These are phyloP conservation scores for Pseudogymnoascus sp. DNA, from an alignment of 2,329 filamentous ascomycete species.

Conservation along the genomic window DNA sequence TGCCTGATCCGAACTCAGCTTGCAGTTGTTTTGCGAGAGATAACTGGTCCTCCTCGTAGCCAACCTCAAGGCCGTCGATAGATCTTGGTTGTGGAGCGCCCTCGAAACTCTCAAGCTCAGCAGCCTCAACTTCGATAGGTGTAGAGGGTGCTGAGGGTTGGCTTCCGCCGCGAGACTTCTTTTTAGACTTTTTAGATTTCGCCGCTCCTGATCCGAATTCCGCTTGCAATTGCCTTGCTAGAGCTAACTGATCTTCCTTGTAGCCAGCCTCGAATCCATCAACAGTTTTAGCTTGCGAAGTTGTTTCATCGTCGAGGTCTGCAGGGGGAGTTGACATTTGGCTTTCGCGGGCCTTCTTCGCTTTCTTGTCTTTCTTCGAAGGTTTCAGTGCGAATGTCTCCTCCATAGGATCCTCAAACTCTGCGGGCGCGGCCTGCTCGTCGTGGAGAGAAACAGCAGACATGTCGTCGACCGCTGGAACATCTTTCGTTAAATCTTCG, in stretches of 20 bases:
- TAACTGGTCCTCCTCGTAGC: not conserved
- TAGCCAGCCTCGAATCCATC: not conserved
- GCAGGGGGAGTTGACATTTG: not conserved
- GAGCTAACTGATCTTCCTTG: not conserved
- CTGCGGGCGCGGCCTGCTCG: not conserved
- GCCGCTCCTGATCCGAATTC: constrained; percentile 8
- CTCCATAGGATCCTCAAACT: not conserved
- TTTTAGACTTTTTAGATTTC: constrained; percentile 31
- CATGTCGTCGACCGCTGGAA: not conserved
- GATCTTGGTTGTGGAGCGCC: not conserved
- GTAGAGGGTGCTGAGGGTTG: not conserved
- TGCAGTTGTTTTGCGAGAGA: not conserved
- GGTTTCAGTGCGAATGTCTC: not conserved
- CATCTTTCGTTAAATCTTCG: not conserved
- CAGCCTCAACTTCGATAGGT: not conserved
- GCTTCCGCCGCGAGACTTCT: constrained; percentile 27
- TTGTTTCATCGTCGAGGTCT: not conserved
- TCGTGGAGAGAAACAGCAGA: not conserved
- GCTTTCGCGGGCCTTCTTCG: constrained; percentile 20
- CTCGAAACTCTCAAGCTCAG: not conserved
- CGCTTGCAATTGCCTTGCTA: not conserved
- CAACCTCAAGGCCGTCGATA: not conserved
- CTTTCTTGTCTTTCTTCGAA: constrained; percentile 36
- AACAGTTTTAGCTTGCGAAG: not conserved
- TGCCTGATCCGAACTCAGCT: not conserved